phyloP scores from a whole-genome alignment of 208 protist genomes.

The Acanthamoeba lugdunensis region DNA sequence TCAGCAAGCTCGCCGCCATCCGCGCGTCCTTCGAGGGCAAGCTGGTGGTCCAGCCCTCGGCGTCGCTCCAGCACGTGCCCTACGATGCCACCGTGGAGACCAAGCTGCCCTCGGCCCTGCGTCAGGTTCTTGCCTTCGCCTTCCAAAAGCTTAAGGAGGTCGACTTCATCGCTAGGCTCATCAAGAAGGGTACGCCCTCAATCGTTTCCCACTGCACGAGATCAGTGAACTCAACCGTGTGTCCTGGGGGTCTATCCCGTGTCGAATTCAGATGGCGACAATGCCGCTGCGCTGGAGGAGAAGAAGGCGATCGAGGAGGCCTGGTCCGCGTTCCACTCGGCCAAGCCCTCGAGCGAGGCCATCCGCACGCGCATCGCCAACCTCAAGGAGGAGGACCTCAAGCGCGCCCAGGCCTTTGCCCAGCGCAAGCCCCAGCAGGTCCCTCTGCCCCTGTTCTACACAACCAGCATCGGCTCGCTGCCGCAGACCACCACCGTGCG shows the following conservation, averaged over 20 bases:
- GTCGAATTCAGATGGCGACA: not conserved
- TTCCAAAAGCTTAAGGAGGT: conserved; percentile 90
- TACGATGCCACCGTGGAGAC: conserved; percentile 87
- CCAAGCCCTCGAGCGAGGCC: conserved; percentile 65
- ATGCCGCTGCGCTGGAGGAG: not conserved
- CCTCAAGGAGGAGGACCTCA: conserved; percentile 71
- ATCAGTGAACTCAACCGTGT: not conserved
- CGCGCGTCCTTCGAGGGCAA: conserved; percentile 74
- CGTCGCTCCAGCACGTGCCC: conserved; percentile 90
- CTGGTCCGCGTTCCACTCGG: conserved; percentile 33
- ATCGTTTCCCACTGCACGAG: not conserved
- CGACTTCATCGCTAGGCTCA: conserved; percentile 83
- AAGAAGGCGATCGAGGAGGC: not conserved
- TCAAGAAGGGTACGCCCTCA: not conserved
- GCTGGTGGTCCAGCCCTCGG: conserved; percentile 89
- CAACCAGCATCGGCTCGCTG: conserved; percentile 93
- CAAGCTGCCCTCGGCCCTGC: conserved; percentile 84
- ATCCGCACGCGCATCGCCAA: conserved; percentile 62
- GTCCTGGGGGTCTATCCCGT: not conserved
- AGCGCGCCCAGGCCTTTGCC: conserved; percentile 73
- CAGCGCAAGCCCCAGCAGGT: conserved; percentile 83
- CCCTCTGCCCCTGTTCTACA: conserved; percentile 87
- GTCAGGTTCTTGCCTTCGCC: conserved; percentile 89
- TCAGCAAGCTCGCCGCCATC: conserved; percentile 19
- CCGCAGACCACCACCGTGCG: conserved; percentile 91